Evolutionary conservation across 768 basidiomycete species (phyloP).

Genomic region (Boletus reticuloceps): DNA sequence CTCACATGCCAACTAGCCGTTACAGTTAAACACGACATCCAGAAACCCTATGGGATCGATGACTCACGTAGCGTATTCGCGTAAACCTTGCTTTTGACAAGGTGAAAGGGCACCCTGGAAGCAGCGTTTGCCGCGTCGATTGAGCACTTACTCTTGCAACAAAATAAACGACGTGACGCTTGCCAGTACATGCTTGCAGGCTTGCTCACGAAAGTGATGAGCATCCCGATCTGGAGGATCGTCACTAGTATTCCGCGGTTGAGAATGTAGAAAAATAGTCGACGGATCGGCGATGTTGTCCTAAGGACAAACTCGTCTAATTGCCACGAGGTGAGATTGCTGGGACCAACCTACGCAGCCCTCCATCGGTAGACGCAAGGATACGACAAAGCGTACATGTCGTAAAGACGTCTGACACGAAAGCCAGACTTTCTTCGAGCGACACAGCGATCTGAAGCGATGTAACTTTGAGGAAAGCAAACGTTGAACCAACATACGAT

Average conservation of each 20-base stretch:
- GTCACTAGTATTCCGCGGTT: constrained; percentile 7
- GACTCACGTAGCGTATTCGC: constrained; percentile 5
- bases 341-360: neutral
- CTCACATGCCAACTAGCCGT: constrained; percentile 1
- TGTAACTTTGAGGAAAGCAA: neutral
- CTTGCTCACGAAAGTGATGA: neutral
- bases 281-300: neutral
- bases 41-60: neutral
- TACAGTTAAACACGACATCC: neutral
- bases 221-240: neutral
- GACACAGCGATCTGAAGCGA: neutral
- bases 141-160: neutral
- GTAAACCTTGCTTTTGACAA: neutral
- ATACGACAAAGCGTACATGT: neutral
- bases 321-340: neutral
- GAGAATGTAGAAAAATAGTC: neutral
- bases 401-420: constrained; percentile 2
- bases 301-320: neutral
- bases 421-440: neutral
- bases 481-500: neutral
- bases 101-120: neutral
- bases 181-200: neutral
- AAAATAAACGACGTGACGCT: neutral
- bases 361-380: neutral
- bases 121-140: neutral